Evolutionary conservation across 352 stramenopile species (phyloP).

Genomic region (Thalassiosira hispida): DNA sequence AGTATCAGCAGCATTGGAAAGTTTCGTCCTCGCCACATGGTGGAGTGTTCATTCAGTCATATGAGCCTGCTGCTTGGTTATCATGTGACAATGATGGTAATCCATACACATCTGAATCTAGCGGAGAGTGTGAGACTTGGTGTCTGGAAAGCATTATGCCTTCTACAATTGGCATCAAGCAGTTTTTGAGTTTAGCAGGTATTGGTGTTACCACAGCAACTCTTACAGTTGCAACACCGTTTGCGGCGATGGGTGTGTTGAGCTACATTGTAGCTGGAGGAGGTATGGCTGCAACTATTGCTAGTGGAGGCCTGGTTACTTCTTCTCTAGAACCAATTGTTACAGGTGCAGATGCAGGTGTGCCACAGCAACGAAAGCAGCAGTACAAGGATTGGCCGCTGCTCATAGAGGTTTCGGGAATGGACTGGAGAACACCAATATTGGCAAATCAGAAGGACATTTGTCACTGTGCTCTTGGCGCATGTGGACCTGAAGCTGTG

Average conservation of each 20-base stretch:
- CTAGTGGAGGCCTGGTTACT: too few relatives aligned
- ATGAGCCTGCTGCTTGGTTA: not conserved
- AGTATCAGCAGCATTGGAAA: slow-evolving; percentile 23
- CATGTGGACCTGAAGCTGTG: slow-evolving; percentile 20
- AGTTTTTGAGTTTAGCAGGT: slow-evolving; percentile 27
- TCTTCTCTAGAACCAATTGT: too few relatives aligned
- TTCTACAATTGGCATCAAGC: slow-evolving; percentile 31
- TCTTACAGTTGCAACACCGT: slow-evolving; percentile 80
- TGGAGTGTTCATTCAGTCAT: slow-evolving; percentile 25
- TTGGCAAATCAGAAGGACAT: slow-evolving; percentile 7
- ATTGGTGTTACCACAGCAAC: slow-evolving; percentile 14
- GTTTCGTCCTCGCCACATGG: slow-evolving; percentile 19
- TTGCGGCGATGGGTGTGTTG: slow-evolving; percentile 84
- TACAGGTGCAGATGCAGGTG: not conserved
- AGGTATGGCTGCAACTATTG: too few relatives aligned
- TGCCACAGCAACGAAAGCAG: slow-evolving; percentile 22
- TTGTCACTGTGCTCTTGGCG: slow-evolving; percentile 31
- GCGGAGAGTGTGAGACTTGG: slow-evolving; percentile 21
- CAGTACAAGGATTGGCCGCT: slow-evolving; percentile 10
- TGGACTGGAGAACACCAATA: not conserved
- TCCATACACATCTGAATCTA: slow-evolving; percentile 7
- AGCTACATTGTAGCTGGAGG: too few relatives aligned
- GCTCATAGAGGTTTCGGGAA: slow-evolving; percentile 12
- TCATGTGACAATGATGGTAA: slow-evolving; percentile 23
- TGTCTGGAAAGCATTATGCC: slow-evolving; percentile 47